Percentiles rank a stretch among this genome's conserved stretches.
These are phyloP conservation scores for Incumbomyces lentus DNA, from an alignment of 2,329 filamentous ascomycete species.

Conservation along the genomic window DNA sequence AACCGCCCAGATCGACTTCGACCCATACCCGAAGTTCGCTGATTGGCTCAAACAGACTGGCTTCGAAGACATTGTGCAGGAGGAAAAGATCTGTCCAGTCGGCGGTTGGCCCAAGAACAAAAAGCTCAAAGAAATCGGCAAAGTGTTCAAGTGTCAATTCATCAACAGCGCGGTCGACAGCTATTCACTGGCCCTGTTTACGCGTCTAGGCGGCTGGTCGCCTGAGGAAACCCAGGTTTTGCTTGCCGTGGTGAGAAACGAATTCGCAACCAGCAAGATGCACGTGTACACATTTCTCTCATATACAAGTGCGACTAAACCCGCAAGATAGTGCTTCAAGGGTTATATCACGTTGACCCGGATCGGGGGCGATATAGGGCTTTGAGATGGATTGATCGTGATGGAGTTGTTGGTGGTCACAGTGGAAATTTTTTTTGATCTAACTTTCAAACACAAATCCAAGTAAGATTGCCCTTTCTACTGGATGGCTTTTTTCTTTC, in stretches of 20 bases:
- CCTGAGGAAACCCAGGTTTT: conserved; percentile 19
- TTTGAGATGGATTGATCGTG: too few species aligned
- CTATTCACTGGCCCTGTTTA: conserved; percentile 18
- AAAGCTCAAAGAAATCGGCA: conserved; percentile 22
- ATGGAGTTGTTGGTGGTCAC: too few species aligned
- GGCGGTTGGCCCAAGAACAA: conserved; percentile 24
- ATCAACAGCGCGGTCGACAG: conserved; percentile 12
- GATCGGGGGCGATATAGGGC: too few species aligned
- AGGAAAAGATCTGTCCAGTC: conserved; percentile 20
- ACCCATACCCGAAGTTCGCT: neutral
- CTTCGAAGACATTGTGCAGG: conserved; percentile 19
- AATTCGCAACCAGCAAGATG: conserved; percentile 15
- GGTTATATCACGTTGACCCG: too few species aligned
- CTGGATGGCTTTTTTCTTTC: too few species aligned
- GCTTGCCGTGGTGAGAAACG: conserved; percentile 17
- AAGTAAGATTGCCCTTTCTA: too few species aligned
- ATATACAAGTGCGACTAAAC: neutral
- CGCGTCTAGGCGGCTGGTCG: conserved; percentile 20
- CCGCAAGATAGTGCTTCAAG: neutral
- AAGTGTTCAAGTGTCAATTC: conserved; percentile 2
- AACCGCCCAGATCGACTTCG: neutral
- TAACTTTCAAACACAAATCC: too few species aligned
- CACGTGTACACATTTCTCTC: conserved; percentile 13
- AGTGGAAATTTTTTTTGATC: too few species aligned
- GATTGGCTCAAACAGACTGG: conserved; percentile 15